Evolutionary conservation across 2,329 filamentous ascomycete species (phyloP), one percentile per base, ranked within the genome.

Genomic region (Neofusicoccum cordaticola): DNA sequence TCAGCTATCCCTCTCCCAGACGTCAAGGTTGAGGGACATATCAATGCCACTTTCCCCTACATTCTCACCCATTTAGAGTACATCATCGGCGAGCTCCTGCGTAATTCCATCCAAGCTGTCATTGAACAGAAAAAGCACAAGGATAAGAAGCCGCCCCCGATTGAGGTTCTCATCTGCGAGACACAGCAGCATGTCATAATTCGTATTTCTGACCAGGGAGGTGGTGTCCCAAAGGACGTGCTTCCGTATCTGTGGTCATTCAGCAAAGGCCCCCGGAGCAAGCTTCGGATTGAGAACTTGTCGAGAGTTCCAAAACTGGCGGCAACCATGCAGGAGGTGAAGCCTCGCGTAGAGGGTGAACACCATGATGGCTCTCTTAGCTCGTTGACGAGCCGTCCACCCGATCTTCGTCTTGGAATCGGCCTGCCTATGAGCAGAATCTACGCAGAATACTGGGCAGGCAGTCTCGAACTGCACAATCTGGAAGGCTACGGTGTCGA

Each of bases 391-490:
- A 90, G 88, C 65, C 85, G 95, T 41, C 92, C 93, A 17, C 94
- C 95, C 0, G 90, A 97, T 73, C 81, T 98, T 67, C 86, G 92
- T 11, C 83, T 99, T 1, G 95, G 95, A 3, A 96, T 99, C 85
- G 95, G 95, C 1, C 79, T 99, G 60, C 95, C 95, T 0, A 88
- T 99, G 79, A 97, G 93, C 72, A 87, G 92, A 67, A 91, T 98
- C 2, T 99, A 98, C 77, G 93, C 94, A 34, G 94, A 98, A 78
- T 98, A 98, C 77, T 99, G 95, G 95, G 95, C 95, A 2, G 95
- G 95, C 27, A 95, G 87, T 71, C 81, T 99, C 8, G 91, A 97
- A 72, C 78, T 98, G 65, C 94, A 98, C 75, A 97, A 91, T 72
- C 81, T 99, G 7, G 94, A 97, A 74, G 96, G 95, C 0, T 98